phyloP scores from a whole-genome alignment of 2,329 filamentous ascomycete species.

The Aspergillus clavatus region DNA sequence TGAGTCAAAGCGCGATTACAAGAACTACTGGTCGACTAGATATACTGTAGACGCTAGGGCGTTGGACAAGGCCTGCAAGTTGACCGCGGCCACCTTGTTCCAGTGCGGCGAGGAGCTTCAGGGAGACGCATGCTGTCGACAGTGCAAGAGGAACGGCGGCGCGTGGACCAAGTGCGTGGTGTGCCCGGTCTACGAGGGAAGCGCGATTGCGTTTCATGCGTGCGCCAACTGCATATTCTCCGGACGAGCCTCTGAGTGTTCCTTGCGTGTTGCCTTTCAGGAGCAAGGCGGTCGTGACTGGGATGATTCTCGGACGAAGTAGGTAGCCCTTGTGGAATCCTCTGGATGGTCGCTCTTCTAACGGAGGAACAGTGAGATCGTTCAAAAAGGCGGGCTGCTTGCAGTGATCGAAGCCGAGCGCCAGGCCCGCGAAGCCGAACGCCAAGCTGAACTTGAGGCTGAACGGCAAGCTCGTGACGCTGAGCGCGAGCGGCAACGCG shows the following conservation, averaged over 20 bases:
- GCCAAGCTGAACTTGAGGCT: not conserved
- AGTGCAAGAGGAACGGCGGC: not conserved
- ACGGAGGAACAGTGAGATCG: not conserved
- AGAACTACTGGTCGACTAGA: not conserved
- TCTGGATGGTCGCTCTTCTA: not conserved
- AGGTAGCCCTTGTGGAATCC: not conserved
- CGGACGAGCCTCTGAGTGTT: not conserved
- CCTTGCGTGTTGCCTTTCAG: not conserved
- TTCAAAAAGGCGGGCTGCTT: not conserved
- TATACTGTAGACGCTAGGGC: not conserved
- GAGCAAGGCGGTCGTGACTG: not conserved
- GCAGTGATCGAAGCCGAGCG: not conserved
- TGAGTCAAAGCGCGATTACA: not conserved
- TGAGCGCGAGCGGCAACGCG: too few relatives aligned
- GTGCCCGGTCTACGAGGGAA: not conserved
- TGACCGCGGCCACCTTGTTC: not conserved
- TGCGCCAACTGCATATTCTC: not conserved
- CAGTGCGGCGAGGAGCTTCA: not conserved
- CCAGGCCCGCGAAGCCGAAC: too few relatives aligned
- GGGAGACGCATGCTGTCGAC: not conserved
- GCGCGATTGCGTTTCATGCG: not conserved
- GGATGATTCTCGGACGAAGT: not conserved
- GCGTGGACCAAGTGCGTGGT: not conserved
- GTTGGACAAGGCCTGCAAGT: too few relatives aligned
- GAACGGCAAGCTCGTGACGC: not conserved